Evolutionary conservation across 208 protist genomes (phyloP).

Genomic region (Balamuthia mandrillaris): DNA sequence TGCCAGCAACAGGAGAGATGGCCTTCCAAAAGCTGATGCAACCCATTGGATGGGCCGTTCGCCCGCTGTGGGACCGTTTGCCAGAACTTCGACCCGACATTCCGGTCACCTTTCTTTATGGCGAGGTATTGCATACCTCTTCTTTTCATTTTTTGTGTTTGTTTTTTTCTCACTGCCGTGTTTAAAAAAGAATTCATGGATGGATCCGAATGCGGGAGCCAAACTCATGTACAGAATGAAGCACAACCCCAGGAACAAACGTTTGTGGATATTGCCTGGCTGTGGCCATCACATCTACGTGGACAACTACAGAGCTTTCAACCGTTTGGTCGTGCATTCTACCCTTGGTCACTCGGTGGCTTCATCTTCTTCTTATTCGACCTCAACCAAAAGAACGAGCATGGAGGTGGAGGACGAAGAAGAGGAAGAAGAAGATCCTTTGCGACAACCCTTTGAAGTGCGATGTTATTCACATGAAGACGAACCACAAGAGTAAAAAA

Average conservation of each 20-base stretch:
- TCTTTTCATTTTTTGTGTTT: background rate
- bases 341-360: background rate
- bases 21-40: background rate
- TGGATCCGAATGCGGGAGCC: background rate
- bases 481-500: too few relatives aligned
- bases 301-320: conserved; percentile 20
- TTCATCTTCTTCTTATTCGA: background rate
- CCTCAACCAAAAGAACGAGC: too few relatives aligned
- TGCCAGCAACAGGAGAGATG: conserved; percentile 30
- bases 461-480: too few relatives aligned
- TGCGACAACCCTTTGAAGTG: too few relatives aligned
- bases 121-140: background rate
- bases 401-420: background rate
- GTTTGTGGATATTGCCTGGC: conserved; percentile 8
- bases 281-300: conserved; percentile 48
- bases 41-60: conserved; percentile 34
- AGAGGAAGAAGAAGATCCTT: too few relatives aligned
- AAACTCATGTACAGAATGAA: background rate
- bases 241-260: too few relatives aligned
- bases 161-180: background rate
- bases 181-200: conserved; percentile 34
- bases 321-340: background rate
- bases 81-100: background rate
- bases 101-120: conserved; percentile 43
- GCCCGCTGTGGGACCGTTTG: conserved; percentile 13